Evolutionary conservation across 2,329 filamentous ascomycete species (phyloP), one percentile per base, ranked within the genome.

Genomic region (Falciphora oryzae): DNA sequence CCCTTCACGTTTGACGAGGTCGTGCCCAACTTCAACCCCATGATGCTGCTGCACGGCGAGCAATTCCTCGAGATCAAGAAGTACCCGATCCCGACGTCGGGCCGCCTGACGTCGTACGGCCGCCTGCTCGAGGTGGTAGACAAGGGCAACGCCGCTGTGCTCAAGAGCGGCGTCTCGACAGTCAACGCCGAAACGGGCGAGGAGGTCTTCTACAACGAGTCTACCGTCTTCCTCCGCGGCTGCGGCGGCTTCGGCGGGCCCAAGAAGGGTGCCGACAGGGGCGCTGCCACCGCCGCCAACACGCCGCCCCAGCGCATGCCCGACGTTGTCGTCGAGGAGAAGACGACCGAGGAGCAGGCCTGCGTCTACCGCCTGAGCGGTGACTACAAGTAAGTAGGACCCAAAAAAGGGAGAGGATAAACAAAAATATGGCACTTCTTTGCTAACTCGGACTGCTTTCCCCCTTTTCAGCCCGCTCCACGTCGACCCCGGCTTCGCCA

Each of bases 41-140:
- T 97, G 92, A 97, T 97, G 93, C 87, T 99, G 62, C 89, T 99
- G 29, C 95, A 99, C 80, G 95, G 95, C 74, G 95, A 99, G 83
- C 95, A 99, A 78, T 99, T 93, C 80, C 91, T 99, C 68, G 95
- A 99, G 79, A 85, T 99, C 73, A 88, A 89, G 75, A 92, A 94
- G 77, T 96, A 88, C 81, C 95, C 95, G 57, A 90, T 98, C 71
- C 94, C 94, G 50, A 97, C 93, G 38, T 85, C 88, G 64, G 93
- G 85, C 62, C 89, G 87, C 65, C 88, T 96, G 62, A 77, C 91
- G 71, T 92, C 90, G 65, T 86, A 88, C 73, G 90, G 88, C 66
- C 89, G 88, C 75, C 88, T 99, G 65, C 86, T 99, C 67, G 95
- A 99, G 76, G 94, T 98, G 13, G 86, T 97, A 61, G 95, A 99